Conservation (phyloP, 371 early-diverging fungal species). For the Apophysomyces sp. region DNA sequence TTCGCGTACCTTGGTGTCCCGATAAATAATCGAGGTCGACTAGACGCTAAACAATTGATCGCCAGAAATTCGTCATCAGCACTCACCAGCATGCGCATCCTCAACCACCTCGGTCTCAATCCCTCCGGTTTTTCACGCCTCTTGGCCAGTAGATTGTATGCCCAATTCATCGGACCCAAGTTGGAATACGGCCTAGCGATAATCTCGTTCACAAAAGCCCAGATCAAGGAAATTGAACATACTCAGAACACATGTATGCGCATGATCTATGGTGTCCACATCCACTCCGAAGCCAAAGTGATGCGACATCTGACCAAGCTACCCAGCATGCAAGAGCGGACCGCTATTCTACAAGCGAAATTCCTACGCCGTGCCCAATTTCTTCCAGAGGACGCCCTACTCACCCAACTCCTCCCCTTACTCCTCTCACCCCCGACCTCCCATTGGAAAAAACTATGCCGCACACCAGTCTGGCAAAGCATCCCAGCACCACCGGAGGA, state of each 20-base stretch:
- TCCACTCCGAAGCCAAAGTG: conserved; percentile 5
- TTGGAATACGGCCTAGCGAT: too few relatives aligned
- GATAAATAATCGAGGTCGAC: background rate
- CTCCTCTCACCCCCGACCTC: too few relatives aligned
- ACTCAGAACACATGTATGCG: conserved; percentile 17
- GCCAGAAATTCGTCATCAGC: background rate
- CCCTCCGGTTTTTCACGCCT: too few relatives aligned
- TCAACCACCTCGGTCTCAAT: background rate
- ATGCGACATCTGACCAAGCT: conserved; percentile 15
- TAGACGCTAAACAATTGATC: background rate
- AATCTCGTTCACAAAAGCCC: too few relatives aligned
- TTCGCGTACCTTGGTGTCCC: conserved; percentile 18
- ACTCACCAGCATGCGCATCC: conserved; percentile 4
- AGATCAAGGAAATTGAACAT: too few relatives aligned
- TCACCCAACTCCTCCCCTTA: background rate
- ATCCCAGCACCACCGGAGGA: too few relatives aligned
- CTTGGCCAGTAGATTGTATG: too few relatives aligned
- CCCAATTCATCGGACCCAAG: too few relatives aligned
- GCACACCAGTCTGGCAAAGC: too few relatives aligned
- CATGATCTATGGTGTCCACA: conserved; percentile 16
- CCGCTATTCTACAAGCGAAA: too few relatives aligned
- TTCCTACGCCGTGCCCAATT: background rate
- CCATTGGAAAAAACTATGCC: too few relatives aligned
- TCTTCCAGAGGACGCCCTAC: conserved; percentile 10
- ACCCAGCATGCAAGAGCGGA: conserved; percentile 8